Base-by-base conservation (phyloP, 2,329 filamentous ascomycete genomes). In the Aspergillus ibericus region DNA sequence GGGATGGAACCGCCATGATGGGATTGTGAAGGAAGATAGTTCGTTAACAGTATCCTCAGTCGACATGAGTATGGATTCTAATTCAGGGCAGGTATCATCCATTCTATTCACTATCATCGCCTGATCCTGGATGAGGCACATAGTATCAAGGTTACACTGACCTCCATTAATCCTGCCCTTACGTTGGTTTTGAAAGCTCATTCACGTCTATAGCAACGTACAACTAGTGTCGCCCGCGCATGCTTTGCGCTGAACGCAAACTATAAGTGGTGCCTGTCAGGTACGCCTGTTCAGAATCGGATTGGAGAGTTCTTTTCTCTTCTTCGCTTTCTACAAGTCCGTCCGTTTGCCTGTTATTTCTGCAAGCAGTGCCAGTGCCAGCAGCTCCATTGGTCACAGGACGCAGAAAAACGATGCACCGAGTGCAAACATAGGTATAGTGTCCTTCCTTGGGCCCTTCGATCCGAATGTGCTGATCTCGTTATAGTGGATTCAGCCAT, bases 281-380 rank as follows among this genome's bases (percentile, higher is more conserved):
- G 95, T 8, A 99, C 95, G 1, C 95, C 95, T 0, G 86, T 99
- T 1, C 95, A 99, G 74, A 99, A 98, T 71, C 89, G 93, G 54
- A 98, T 98, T 64, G 93, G 95, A 69, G 93, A 98, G 73, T 96
- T 97, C 75, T 97, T 98, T 77, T 98, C 93, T 0, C 81, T 98
- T 20, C 82, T 99, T 56, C 89, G 95, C 2, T 99, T 99, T 75
- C 83, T 99, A 29, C 90, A 96, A 72, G 83, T 97, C 35, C 83
- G 85, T 8, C 93, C 93, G 0, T 98, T 97, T 73, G 89, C 93
- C 7, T 92, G 91, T 64, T 99, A 99, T 72, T 89, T 97, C 64
- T 99, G 95, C 82, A 95, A 93, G 72, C 82, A 86, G 58, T 99
- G 95, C 71, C 74, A 83, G 4, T 99, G 95, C 73, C 85, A 89